Base-by-base conservation (phyloP, 1,284 basidiomycete genomes). In the Wolfiporia cocos region DNA sequence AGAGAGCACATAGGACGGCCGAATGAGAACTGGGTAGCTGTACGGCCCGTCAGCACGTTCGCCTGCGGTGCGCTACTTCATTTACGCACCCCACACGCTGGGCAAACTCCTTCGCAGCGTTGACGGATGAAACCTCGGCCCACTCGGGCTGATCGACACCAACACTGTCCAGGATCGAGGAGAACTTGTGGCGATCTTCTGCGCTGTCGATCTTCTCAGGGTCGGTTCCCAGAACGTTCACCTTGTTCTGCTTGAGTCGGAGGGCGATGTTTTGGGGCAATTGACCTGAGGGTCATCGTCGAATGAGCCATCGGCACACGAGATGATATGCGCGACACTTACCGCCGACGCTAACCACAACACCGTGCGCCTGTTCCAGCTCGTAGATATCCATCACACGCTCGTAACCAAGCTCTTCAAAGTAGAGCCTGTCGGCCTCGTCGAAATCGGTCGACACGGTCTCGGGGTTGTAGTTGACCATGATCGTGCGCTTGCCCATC, bases 361-460 rank as follows among this genome's bases (percentile, higher is more conserved):
- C 92, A 63, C 96, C 96, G 37, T 86, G 77, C 2, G 96, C 86
- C 40, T 80, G 76, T 62, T 99, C 96, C 51, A 99, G 70, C 66
- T 99, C 96, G 64, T 99, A 99, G 55, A 99, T 99, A 68, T 99
- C 96, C 94, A 99, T 97, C 47, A 99, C 94, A 42, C 94, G 83
- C 68, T 99, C 96, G 65, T 82, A 98, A 42, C 94, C 92, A 44
- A 99, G 78, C 65, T 98, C 95, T 66, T 99, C 96, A 61, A 99
- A 99, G 76, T 99, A 99, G 41, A 99, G 71, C 46, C 96, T 75
- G 60, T 99, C 95, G 17, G 96, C 96, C 71, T 99, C 96, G 61
- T 99, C 96, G 64, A 95, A 99, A 66, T 99, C 96, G 45, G 96
- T 99, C 5, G 92, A 96, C 44, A 99, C 96, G 3, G 96, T 99